Conservation (phyloP, 129 eudicot genomes). For the Flaveria bidentis region DNA sequence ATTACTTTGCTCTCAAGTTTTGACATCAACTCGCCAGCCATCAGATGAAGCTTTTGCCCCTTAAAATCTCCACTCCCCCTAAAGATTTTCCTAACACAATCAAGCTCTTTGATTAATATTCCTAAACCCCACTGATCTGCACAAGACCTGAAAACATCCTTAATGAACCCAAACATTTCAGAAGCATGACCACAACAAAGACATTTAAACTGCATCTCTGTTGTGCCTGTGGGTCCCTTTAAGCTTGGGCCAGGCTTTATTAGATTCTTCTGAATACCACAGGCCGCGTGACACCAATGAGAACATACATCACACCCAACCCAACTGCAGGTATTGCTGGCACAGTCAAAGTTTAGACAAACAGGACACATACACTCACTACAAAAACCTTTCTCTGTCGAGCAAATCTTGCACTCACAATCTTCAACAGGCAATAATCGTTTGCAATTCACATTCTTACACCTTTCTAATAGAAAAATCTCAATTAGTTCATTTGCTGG, state of each 20-base stretch:
- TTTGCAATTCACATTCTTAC: conserved; percentile 74
- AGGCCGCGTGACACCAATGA: conserved; percentile 90
- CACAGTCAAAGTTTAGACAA: conserved; percentile 82
- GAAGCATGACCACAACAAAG: conserved; percentile 88
- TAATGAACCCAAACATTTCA: conserved; percentile 89
- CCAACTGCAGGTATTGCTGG: conserved; percentile 91
- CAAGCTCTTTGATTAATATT: conserved; percentile 68
- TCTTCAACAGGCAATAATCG: conserved; percentile 76
- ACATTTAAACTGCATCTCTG: conserved; percentile 87
- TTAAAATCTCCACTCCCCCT: conserved; percentile 67
- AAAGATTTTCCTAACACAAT: conserved; percentile 74
- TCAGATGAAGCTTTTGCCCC: conserved; percentile 70
- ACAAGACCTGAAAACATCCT: conserved; percentile 69
- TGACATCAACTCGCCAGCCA: conserved; percentile 50
- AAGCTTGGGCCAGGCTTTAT: conserved; percentile 73
- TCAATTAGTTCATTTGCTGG: conserved; percentile 60
- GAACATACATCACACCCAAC: conserved; percentile 93
- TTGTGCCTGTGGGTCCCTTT: conserved; percentile 62
- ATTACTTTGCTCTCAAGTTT: conserved; percentile 58
- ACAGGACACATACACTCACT: conserved; percentile 95
- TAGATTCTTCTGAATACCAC: conserved; percentile 66
- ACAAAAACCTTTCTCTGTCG: conserved; percentile 79
- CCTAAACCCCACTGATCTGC: conserved; percentile 73
- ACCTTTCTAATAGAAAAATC: conserved; percentile 67
- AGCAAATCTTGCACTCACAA: conserved; percentile 94